phyloP scores from a whole-genome alignment of 108 stramenopile species.

The Cyclotella kingstonii region DNA sequence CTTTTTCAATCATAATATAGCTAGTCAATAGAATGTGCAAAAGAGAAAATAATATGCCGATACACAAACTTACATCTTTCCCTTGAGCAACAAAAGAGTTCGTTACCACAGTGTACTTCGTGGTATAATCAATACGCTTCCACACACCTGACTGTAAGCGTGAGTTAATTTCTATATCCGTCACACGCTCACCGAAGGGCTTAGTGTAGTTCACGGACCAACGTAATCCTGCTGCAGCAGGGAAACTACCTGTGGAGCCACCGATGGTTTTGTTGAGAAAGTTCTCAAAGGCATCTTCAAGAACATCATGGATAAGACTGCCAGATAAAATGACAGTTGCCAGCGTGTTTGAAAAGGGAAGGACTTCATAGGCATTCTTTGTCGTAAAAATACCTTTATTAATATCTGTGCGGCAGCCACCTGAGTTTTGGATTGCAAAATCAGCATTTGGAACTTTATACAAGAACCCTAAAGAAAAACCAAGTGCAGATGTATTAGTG shows the following conservation, averaged over 20 bases:
- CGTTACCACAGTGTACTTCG: conserved; percentile 52
- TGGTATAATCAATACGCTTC: conserved; percentile 35
- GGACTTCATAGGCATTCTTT: conserved; percentile 27
- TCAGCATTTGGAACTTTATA: conserved; percentile 29
- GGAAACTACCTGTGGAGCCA: conserved; percentile 40
- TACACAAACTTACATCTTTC: conserved; percentile 12
- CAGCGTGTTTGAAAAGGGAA: conserved; percentile 40
- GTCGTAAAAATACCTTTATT: conserved; percentile 9
- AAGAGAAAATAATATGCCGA: background rate
- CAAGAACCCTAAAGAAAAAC: conserved; percentile 26
- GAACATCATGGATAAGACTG: conserved; percentile 23
- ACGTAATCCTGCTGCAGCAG: conserved; percentile 59
- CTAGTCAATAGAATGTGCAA: too few relatives aligned
- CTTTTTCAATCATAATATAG: too few relatives aligned
- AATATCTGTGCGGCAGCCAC: conserved; percentile 39
- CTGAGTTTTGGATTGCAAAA: conserved; percentile 51
- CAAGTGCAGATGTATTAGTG: background rate
- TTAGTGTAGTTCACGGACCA: conserved; percentile 41
- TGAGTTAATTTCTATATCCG: conserved; percentile 45
- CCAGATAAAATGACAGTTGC: conserved; percentile 47
- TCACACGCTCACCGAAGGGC: conserved; percentile 13
- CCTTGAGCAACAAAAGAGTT: conserved; percentile 45
- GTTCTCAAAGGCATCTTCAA: conserved; percentile 44
- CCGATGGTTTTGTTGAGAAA: conserved; percentile 18
- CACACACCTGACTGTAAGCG: conserved; percentile 34